These are phyloP conservation scores for Sclerotinia minor DNA, from an alignment of 2,329 filamentous ascomycete species.

Conservation along the genomic window DNA sequence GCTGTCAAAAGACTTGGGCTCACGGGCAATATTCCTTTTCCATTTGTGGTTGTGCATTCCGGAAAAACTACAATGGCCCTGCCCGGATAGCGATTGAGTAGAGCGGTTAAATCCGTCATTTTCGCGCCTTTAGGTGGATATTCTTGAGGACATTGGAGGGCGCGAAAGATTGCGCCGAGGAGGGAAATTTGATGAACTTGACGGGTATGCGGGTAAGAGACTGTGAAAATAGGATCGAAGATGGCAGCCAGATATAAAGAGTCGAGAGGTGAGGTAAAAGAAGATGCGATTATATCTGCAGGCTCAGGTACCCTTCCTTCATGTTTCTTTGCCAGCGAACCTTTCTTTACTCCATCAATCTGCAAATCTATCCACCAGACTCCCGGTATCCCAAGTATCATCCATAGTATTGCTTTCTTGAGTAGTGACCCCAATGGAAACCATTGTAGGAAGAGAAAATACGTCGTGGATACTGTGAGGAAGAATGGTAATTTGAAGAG, in stretches of 20 bases:
- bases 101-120: conserved; percentile 60
- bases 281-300: conserved; percentile 81
- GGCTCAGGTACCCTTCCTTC: conserved; percentile 73
- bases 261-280: conserved; percentile 90
- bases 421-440: conserved; percentile 68
- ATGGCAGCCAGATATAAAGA: conserved; percentile 91
- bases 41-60: conserved; percentile 92
- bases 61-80: conserved; percentile 86
- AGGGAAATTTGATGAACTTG: conserved; percentile 77
- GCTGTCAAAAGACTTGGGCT: conserved; percentile 73
- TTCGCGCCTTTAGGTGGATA: conserved; percentile 48
- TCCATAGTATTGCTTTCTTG: conserved; percentile 86
- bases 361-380: conserved; percentile 99
- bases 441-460: conserved; percentile 81
- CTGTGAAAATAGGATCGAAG: conserved; percentile 92
- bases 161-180: conserved; percentile 70
- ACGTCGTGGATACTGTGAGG: conserved; percentile 63
- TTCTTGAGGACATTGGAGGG: conserved; percentile 61
- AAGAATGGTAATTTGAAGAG: conserved; percentile 78
- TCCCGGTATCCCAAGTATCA: conserved; percentile 81
- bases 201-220: conserved; percentile 73
- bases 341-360: conserved; percentile 92
- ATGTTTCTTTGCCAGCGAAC: conserved; percentile 76
- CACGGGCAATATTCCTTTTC: conserved; percentile 82
- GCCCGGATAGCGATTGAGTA: conserved; percentile 68